Conservation (phyloP, 106 monocot genomes). For the Iris macrosiphon region DNA sequence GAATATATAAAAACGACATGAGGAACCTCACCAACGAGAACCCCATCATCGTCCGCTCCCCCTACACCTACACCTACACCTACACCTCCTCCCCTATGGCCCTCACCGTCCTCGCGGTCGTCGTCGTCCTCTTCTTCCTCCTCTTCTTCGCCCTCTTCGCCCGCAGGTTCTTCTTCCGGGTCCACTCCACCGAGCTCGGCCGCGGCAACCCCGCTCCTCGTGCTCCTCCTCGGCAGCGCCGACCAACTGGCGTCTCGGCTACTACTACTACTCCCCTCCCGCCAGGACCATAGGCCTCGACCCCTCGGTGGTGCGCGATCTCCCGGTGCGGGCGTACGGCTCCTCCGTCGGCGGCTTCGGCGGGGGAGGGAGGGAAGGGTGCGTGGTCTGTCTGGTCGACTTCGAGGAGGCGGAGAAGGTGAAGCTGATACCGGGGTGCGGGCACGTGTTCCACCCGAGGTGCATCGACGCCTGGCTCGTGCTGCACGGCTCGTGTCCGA, state of each 20-base stretch:
- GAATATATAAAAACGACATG: too few relatives aligned
- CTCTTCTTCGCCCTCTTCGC: not conserved
- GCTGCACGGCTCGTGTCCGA: slow-evolving; percentile 1
- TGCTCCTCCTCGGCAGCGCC: not conserved
- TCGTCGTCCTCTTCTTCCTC: not conserved
- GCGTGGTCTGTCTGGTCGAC: slow-evolving; percentile 5
- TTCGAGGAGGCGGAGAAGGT: slow-evolving; percentile 4
- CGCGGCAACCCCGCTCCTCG: not conserved
- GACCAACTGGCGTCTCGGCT: too few relatives aligned
- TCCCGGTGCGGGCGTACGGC: not conserved
- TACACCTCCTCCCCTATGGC: not conserved
- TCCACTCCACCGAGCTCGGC: not conserved
- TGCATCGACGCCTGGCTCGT: slow-evolving; percentile 10
- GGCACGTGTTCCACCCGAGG: slow-evolving; percentile 9
- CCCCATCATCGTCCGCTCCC: not conserved
- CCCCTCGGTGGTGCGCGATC: not conserved
- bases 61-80: not conserved
- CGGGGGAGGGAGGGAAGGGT: not conserved
- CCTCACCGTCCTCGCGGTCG: not conserved
- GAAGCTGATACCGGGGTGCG: slow-evolving; percentile 6
- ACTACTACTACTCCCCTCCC: not conserved
- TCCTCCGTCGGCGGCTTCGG: not conserved
- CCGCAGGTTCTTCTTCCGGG: slow-evolving; percentile 4
- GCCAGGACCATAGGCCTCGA: not conserved
- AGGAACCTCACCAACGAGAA: not conserved